Conservation (phyloP, 257 asterid species). For the Solanum infundibuliforme region DNA sequence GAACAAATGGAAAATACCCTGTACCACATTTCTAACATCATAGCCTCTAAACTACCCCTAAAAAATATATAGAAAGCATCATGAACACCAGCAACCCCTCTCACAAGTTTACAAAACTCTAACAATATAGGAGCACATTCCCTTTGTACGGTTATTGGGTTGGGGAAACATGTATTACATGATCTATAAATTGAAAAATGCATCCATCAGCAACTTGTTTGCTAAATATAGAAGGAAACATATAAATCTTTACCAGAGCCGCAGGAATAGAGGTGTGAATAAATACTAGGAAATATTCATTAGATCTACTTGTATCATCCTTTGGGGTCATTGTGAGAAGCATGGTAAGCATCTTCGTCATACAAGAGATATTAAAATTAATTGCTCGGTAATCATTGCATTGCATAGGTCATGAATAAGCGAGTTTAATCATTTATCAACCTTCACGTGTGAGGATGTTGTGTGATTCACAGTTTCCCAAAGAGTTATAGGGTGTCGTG, state of each 20-base stretch:
- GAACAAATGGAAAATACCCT: too few species aligned
- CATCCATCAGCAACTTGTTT: conserved; percentile 22
- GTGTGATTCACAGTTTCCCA: not conserved
- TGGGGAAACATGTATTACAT: too few species aligned
- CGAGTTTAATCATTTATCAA: conserved; percentile 38
- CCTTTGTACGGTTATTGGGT: too few species aligned
- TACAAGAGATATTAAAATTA: not conserved
- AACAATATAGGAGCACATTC: too few species aligned
- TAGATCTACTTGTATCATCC: conserved; percentile 14
- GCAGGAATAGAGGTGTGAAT: conserved; percentile 39
- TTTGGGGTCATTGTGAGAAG: not conserved
- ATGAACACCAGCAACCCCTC: too few species aligned
- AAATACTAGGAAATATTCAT: conserved; percentile 46
- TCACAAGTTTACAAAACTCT: too few species aligned
- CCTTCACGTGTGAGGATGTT: conserved; percentile 66
- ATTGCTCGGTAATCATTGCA: not conserved
- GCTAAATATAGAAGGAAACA: conserved; percentile 28
- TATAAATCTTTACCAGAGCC: conserved; percentile 62
- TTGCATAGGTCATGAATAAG: conserved; percentile 23
- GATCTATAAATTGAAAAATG: too few species aligned
- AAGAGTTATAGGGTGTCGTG: conserved; percentile 50
- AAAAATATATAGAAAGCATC: too few species aligned
- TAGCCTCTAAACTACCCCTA: too few species aligned
- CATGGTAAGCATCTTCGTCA: not conserved
- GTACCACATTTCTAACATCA: too few species aligned